Conservation (phyloP, 768 basidiomycete genomes). For the Termitomyces sp. region DNA sequence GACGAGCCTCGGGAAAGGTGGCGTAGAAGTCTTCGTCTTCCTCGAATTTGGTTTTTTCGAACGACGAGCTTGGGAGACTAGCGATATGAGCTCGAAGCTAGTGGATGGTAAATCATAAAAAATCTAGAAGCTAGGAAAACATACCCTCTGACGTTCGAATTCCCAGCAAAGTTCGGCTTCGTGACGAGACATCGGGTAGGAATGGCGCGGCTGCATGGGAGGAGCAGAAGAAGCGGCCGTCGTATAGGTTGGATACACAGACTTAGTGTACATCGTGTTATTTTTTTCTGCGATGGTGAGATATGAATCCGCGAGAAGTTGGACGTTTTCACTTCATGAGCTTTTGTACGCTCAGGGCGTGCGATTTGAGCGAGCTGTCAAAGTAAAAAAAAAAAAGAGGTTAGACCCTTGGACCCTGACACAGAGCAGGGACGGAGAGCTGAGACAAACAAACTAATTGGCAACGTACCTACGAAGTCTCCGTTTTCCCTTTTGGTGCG, state of each 20-base stretch:
- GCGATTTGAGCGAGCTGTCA: conserved; percentile 5
- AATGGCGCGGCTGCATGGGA: too few species aligned
- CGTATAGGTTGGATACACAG: too few species aligned
- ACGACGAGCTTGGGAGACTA: too few species aligned
- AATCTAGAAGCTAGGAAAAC: too few species aligned
- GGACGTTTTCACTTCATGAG: background rate
- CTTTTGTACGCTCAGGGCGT: background rate
- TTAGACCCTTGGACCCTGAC: conserved; percentile 15
- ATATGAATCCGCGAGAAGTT: background rate
- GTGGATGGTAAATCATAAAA: too few species aligned
- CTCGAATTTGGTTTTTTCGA: conserved; percentile 17
- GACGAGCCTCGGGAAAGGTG: conserved; percentile 17
- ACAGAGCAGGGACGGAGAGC: background rate
- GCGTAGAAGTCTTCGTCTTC: conserved; percentile 20
- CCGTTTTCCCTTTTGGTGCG: conserved; percentile 3
- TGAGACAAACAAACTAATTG: conserved; percentile 2
- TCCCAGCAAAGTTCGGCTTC: too few species aligned
- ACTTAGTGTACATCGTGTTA: background rate
- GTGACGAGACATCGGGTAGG: too few species aligned
- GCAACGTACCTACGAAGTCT: background rate
- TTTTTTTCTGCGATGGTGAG: background rate
- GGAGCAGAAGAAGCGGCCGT: background rate
- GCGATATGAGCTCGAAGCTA: too few species aligned
- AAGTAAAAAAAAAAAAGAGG: conserved; percentile 11
- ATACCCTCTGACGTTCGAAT: too few species aligned